Evolutionary conservation across 208 protist species (phyloP).

Genomic region (Crithidia thermophila): DNA sequence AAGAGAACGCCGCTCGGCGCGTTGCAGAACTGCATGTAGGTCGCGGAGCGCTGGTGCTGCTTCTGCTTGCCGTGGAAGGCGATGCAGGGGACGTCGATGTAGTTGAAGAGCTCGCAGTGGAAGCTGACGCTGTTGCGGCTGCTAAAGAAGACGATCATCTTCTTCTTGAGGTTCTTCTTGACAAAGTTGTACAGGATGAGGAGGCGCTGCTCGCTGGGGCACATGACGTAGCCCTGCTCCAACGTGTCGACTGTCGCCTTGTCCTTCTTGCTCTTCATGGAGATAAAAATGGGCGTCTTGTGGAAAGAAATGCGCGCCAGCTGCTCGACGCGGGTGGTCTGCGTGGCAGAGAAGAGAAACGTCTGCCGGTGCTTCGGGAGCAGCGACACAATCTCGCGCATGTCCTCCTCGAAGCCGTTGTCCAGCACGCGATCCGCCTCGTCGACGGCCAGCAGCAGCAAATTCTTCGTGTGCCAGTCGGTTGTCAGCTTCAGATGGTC

Average conservation of each 20-base stretch:
- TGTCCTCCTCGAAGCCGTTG: slow-evolving; percentile 98
- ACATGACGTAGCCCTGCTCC: slow-evolving; percentile 98
- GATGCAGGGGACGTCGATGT: slow-evolving; percentile 99
- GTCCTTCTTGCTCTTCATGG: slow-evolving; percentile 93
- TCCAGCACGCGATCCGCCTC: slow-evolving; percentile 99
- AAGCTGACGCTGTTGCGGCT: slow-evolving; percentile 98
- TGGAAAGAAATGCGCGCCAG: slow-evolving; percentile 96
- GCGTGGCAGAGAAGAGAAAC: slow-evolving; percentile 99
- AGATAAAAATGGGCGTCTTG: slow-evolving; percentile 95
- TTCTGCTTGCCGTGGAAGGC: slow-evolving; percentile 99
- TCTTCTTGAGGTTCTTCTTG: slow-evolving; percentile 98
- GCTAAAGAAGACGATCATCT: slow-evolving; percentile 99
- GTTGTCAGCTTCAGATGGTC: slow-evolving; percentile 98
- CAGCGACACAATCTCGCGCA: slow-evolving; percentile 98
- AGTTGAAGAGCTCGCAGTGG: slow-evolving; percentile 99
- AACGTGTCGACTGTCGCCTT: slow-evolving; percentile 94
- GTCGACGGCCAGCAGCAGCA: slow-evolving; percentile 98
- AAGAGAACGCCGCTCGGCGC: slow-evolving; percentile 98
- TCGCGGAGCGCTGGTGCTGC: slow-evolving; percentile 99
- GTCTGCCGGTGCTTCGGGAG: slow-evolving; percentile 97
- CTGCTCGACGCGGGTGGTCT: slow-evolving; percentile 98
- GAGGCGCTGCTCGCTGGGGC: slow-evolving; percentile 95
- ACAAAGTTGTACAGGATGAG: slow-evolving; percentile 99
- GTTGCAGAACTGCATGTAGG: slow-evolving; percentile 99
- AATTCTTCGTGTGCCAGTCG: slow-evolving; percentile 97